A percentile compares a stretch with the other conserved stretches of the same genome.
phyloP scores from a whole-genome alignment of 208 protist species.

The Borovskyia barvae region DNA sequence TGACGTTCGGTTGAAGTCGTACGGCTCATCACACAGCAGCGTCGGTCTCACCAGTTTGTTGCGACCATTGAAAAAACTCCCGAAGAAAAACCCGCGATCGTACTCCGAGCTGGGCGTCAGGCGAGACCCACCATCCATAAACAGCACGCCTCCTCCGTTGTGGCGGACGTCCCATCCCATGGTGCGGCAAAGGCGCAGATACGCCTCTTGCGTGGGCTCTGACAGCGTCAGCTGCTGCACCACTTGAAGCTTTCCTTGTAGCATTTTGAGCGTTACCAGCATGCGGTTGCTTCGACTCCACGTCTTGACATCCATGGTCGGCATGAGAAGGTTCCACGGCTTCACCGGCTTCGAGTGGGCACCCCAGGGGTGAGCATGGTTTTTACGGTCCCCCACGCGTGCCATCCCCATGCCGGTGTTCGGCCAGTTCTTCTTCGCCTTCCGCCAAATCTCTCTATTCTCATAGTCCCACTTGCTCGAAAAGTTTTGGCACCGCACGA shows the following conservation, averaged over 20 bases:
- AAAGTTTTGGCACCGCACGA: conserved; percentile 87
- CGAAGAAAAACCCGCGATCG: conserved; percentile 88
- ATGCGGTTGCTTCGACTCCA: conserved; percentile 90
- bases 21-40: conserved; percentile 83
- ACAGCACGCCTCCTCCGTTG: conserved; percentile 85
- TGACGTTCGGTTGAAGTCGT: conserved; percentile 81
- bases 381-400: conserved; percentile 83
- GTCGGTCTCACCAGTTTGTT: conserved; percentile 90
- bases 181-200: conserved; percentile 71
- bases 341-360: conserved; percentile 74
- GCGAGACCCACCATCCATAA: conserved; percentile 90
- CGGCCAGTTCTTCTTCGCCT: conserved; percentile 91
- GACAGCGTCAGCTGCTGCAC: conserved; percentile 75
- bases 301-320: conserved; percentile 81
- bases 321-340: conserved; percentile 92
- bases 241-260: conserved; percentile 87
- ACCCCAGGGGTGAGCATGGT: conserved; percentile 78
- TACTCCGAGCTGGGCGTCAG: conserved; percentile 85
- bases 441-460: conserved; percentile 85
- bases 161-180: conserved; percentile 92
- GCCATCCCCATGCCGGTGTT: conserved; percentile 91
- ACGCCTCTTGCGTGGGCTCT: conserved; percentile 82
- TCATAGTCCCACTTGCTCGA: conserved; percentile 90
- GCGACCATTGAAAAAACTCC: conserved; percentile 90
- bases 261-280: conserved; percentile 86